phyloP scores from a whole-genome alignment of 371 early-diverging fungal species.

The Rhizopus stolonifer region DNA sequence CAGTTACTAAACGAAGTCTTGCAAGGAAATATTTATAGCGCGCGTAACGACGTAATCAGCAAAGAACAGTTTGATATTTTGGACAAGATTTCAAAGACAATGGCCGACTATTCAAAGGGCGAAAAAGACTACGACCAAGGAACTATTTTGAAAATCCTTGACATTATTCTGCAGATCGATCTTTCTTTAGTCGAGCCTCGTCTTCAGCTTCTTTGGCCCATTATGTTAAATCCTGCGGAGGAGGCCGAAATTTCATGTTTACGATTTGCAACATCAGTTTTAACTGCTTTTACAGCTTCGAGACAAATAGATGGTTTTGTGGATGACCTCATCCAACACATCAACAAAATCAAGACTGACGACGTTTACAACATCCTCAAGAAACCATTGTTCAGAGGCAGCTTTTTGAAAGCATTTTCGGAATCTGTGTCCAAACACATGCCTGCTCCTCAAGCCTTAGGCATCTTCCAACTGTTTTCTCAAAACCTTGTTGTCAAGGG shows the following conservation, averaged over 20 bases:
- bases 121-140: slow-evolving; percentile 24
- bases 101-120: background rate
- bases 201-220: slow-evolving; percentile 36
- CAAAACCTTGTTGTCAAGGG: slow-evolving; percentile 17
- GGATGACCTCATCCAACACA: slow-evolving; percentile 34
- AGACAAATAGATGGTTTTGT: slow-evolving; percentile 53
- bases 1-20: slow-evolving; percentile 27
- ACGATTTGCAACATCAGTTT: slow-evolving; percentile 27
- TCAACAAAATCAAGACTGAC: slow-evolving; percentile 19
- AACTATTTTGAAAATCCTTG: slow-evolving; percentile 27
- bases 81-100: slow-evolving; percentile 16
- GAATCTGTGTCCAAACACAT: slow-evolving; percentile 33
- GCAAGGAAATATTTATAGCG: slow-evolving; percentile 30
- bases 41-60: slow-evolving; percentile 38
- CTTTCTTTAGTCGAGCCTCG: slow-evolving; percentile 36
- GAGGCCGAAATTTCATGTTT: slow-evolving; percentile 26
- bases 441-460: slow-evolving; percentile 46
- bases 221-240: slow-evolving; percentile 27
- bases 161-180: slow-evolving; percentile 46
- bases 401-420: slow-evolving; percentile 46
- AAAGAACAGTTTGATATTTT: slow-evolving; percentile 23
- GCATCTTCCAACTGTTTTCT: slow-evolving; percentile 42
- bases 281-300: slow-evolving; percentile 46
- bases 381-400: slow-evolving; percentile 47
- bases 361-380: slow-evolving; percentile 21